Evolutionary conservation across 345 rosid genomes (phyloP).

Genomic region (Eucalyptus dawsonii): DNA sequence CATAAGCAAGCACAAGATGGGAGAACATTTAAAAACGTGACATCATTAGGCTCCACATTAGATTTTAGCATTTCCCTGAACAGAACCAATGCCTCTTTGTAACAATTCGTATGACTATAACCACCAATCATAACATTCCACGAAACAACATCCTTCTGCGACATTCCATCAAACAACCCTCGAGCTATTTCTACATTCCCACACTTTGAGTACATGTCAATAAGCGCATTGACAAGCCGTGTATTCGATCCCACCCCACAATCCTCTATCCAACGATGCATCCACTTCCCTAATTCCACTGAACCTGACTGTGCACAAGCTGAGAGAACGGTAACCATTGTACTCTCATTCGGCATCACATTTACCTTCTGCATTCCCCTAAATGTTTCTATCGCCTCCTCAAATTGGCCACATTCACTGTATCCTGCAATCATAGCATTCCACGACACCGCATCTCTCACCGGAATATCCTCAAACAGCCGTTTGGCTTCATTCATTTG

Average conservation of each 20-base stretch:
- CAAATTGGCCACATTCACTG: slow-evolving; percentile 18
- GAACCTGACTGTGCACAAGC: slow-evolving; percentile 55
- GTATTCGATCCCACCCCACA: slow-evolving; percentile 25
- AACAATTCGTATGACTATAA: slow-evolving; percentile 20
- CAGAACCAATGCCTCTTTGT: slow-evolving; percentile 39
- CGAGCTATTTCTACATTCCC: slow-evolving; percentile 29
- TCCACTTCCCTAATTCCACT: slow-evolving; percentile 36
- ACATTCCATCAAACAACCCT: slow-evolving; percentile 24
- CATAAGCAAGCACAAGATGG: slow-evolving; percentile 58
- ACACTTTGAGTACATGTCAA: slow-evolving; percentile 64
- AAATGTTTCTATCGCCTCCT: slow-evolving; percentile 43
- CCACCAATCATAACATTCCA: slow-evolving; percentile 69
- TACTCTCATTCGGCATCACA: slow-evolving; percentile 43
- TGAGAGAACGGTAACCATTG: slow-evolving; percentile 48
- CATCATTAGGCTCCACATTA: slow-evolving; percentile 35
- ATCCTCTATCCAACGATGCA: slow-evolving; percentile 33
- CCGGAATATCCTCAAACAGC: slow-evolving; percentile 1
- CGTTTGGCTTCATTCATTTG: background rate
- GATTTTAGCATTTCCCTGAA: slow-evolving; percentile 39
- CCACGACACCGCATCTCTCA: slow-evolving; percentile 25
- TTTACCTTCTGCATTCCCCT: slow-evolving; percentile 29
- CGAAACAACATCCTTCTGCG: slow-evolving; percentile 36
- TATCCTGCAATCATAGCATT: slow-evolving; percentile 50
- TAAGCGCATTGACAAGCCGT: slow-evolving; percentile 39
- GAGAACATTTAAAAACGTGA: slow-evolving; percentile 35